phyloP scores from a whole-genome alignment of 306 rosid species.

The Castanopsis chinensis region DNA sequence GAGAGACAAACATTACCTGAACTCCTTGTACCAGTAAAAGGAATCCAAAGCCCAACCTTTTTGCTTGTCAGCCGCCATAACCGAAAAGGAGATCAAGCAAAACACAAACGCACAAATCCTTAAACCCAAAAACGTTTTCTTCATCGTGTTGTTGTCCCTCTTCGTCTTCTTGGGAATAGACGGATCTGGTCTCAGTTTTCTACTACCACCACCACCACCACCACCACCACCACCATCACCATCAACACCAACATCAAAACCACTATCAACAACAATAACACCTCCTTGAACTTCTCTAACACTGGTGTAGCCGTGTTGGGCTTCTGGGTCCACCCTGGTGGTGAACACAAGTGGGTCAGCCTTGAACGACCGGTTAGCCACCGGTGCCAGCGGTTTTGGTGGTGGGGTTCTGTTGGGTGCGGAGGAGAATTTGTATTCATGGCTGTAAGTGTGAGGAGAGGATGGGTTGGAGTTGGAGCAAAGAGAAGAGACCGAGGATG shows the following conservation, averaged over 20 bases:
- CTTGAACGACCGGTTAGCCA: constrained; percentile 42
- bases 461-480: constrained; percentile 40
- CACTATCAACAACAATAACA: background rate
- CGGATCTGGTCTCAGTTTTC: constrained; percentile 47
- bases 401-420: constrained; percentile 22
- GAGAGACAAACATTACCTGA: constrained; percentile 43
- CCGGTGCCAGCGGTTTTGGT: constrained; percentile 21
- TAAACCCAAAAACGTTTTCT: constrained; percentile 41
- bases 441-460: constrained; percentile 8
- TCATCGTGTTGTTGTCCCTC: constrained; percentile 39
- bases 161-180: constrained; percentile 29
- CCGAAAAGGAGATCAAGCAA: constrained; percentile 59
- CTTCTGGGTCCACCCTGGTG: constrained; percentile 48
- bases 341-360: constrained; percentile 54
- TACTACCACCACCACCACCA: constrained; percentile 27
- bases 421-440: constrained; percentile 12
- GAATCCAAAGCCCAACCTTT: constrained; percentile 74
- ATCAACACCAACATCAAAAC: constrained; percentile 2
- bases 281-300: constrained; percentile 26
- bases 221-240: constrained; percentile 12
- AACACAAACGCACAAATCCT: constrained; percentile 50
- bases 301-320: constrained; percentile 43
- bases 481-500: constrained; percentile 20
- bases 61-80: constrained; percentile 56
- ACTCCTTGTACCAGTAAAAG: constrained; percentile 53